phyloP scores from a whole-genome alignment of 805 yeast genomes.

The Wickerhamia fluorescens region DNA sequence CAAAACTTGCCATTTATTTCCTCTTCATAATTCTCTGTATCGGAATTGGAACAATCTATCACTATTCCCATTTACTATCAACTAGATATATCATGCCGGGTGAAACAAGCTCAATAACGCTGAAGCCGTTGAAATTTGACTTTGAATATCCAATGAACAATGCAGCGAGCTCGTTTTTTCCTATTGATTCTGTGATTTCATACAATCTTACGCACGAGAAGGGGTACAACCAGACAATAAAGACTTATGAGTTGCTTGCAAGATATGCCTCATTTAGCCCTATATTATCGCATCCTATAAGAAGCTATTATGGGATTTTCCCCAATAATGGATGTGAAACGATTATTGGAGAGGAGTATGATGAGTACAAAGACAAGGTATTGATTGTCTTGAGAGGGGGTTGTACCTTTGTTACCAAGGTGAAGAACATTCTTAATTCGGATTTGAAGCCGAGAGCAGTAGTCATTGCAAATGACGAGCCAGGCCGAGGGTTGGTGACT shows the following conservation, averaged over 20 bases:
- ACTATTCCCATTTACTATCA: too few relatives aligned
- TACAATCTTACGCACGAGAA: conserved; percentile 17
- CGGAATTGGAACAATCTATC: too few relatives aligned
- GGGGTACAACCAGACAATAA: conserved; percentile 9
- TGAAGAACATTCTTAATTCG: conserved; percentile 33
- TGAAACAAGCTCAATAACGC: too few relatives aligned
- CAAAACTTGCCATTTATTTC: too few relatives aligned
- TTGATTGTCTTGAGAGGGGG: conserved; percentile 20
- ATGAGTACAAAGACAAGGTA: conserved; percentile 16
- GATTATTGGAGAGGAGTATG: conserved; percentile 6
- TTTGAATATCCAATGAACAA: conserved; percentile 26
- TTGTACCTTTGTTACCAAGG: conserved; percentile 45
- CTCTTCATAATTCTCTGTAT: too few relatives aligned
- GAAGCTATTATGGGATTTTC: conserved; percentile 8
- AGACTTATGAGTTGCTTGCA: conserved; percentile 14
- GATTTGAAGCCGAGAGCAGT: conserved; percentile 38
- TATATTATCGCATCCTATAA: conserved; percentile 9
- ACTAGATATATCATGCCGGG: too few relatives aligned
- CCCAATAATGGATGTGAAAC: conserved; percentile 23
- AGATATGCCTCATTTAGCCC: conserved; percentile 39
- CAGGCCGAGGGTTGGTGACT: conserved; percentile 40
- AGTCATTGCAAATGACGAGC: conserved; percentile 50
- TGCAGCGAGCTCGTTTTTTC: conserved; percentile 35
- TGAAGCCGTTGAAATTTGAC: too few relatives aligned
- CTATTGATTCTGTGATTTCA: conserved; percentile 30